Percentiles rank a stretch among this genome's conserved stretches.
phyloP scores from a whole-genome alignment of 2,329 filamentous ascomycete species.

The Venturia asperata region DNA sequence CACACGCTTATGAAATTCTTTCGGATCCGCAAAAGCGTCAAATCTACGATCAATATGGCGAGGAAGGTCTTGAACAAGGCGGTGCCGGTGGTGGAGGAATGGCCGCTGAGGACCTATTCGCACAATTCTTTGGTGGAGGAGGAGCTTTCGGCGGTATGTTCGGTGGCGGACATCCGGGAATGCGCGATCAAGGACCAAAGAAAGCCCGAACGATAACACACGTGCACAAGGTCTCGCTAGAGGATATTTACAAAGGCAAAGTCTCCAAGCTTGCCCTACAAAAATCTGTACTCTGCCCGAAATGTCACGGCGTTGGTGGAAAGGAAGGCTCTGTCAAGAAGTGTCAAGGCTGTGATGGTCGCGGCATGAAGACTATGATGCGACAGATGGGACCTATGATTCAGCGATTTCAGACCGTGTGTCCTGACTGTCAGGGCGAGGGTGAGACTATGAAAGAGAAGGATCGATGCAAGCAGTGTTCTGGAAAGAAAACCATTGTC shows the following conservation, averaged over 20 bases:
- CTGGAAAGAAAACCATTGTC: constrained; percentile 94
- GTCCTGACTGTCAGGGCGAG: constrained; percentile 95
- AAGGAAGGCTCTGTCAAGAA: constrained; percentile 97
- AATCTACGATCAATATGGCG: constrained; percentile 95
- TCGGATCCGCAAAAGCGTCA: constrained; percentile 86
- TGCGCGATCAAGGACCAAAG: constrained; percentile 73
- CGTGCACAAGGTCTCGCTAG: constrained; percentile 94
- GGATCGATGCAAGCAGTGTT: constrained; percentile 94
- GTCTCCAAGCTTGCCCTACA: constrained; percentile 94
- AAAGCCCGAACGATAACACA: constrained; percentile 96
- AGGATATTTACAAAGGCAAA: constrained; percentile 98
- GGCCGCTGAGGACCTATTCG: constrained; percentile 93
- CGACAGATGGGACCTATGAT: constrained; percentile 99
- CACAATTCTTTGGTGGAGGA: constrained; percentile 83
- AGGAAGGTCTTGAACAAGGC: constrained; percentile 84
- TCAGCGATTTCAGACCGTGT: constrained; percentile 98
- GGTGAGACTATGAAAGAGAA: constrained; percentile 95
- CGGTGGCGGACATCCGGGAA: constrained; percentile 61
- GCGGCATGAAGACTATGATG: constrained; percentile 99
- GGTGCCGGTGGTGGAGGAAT: constrained; percentile 74
- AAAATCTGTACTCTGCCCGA: constrained; percentile 93
- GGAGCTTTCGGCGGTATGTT: constrained; percentile 60
- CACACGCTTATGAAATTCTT: constrained; percentile 90
- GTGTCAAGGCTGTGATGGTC: constrained; percentile 82
- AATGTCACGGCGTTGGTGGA: constrained; percentile 88